Percentiles rank a stretch among this genome's conserved stretches.
Conservation (phyloP, 2,329 filamentous ascomycete species). For the Paecilomyces variotii region DNA sequence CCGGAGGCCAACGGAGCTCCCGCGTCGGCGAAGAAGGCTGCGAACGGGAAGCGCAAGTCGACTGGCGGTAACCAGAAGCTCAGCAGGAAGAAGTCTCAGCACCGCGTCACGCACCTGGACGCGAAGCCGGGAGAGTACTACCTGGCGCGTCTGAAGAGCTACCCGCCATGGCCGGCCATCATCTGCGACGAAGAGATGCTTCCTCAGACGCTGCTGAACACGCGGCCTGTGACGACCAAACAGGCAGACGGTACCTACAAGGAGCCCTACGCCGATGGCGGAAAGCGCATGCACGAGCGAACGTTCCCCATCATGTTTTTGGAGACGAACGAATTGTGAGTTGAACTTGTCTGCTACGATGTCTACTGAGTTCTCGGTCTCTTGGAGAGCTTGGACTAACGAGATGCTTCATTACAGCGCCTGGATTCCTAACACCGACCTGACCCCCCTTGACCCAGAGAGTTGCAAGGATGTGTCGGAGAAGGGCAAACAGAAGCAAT, state of each 20-base stretch:
- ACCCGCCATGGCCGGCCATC: slow-evolving; percentile 88
- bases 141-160: slow-evolving; percentile 89
- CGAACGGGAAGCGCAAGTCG: slow-evolving; percentile 62
- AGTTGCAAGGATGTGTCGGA: slow-evolving; percentile 61
- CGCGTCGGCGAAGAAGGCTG: slow-evolving; percentile 43
- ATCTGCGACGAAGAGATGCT: slow-evolving; percentile 94
- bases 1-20: slow-evolving; percentile 41
- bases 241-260: slow-evolving; percentile 78
- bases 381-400: slow-evolving; percentile 8
- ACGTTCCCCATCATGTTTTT: slow-evolving; percentile 95
- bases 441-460: slow-evolving; percentile 68
- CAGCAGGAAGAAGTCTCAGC: slow-evolving; percentile 75
- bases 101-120: slow-evolving; percentile 62
- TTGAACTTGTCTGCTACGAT: slow-evolving; percentile 15
- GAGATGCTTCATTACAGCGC: slow-evolving; percentile 48
- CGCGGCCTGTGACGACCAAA: slow-evolving; percentile 75
- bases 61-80: slow-evolving; percentile 63
- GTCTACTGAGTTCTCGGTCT: slow-evolving; percentile 2
- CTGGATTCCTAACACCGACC: slow-evolving; percentile 80
- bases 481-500: slow-evolving; percentile 68
- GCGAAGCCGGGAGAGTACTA: slow-evolving; percentile 88
- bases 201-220: slow-evolving; percentile 65
- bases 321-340: slow-evolving; percentile 94
- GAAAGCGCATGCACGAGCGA: slow-evolving; percentile 75
- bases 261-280: slow-evolving; percentile 78